Evolutionary conservation across 495 filamentous ascomycete species (phyloP).

Genomic region (Letharia columbiana): DNA sequence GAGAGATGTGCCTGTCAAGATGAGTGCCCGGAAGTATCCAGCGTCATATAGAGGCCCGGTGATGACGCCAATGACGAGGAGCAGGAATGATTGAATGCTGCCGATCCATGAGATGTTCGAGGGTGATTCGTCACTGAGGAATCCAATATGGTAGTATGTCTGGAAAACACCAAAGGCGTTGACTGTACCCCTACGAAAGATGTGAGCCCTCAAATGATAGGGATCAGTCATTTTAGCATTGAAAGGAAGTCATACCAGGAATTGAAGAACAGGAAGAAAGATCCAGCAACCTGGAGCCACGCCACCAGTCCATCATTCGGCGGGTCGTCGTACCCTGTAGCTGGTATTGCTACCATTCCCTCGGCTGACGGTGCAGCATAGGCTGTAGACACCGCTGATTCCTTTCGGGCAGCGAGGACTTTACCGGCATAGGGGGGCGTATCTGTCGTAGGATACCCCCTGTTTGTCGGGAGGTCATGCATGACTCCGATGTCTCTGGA

Average conservation of each 20-base stretch:
- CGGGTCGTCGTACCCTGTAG: neutral
- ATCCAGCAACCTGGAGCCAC: neutral
- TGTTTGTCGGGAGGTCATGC: neutral
- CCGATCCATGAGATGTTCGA: neutral
- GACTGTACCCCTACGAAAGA: neutral
- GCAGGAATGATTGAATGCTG: neutral
- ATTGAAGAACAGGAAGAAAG: neutral
- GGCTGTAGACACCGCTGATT: neutral
- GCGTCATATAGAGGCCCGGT: neutral
- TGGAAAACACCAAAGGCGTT: neutral
- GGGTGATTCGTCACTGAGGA: neutral
- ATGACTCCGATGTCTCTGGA: neutral
- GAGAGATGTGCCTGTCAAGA: neutral
- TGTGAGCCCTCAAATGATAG: neutral
- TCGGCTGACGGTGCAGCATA: neutral
- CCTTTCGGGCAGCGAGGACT: neutral
- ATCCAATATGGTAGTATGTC: neutral
- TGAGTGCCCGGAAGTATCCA: neutral
- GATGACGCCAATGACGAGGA: neutral
- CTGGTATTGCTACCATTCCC: neutral
- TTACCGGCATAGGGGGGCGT: neutral
- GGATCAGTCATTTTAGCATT: neutral
- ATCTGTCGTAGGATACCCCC: neutral
- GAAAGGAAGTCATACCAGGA: neutral
- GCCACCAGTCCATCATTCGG: neutral